Evolutionary conservation across 495 filamentous ascomycete species (phyloP).

Genomic region (Jackrogersella minutella): DNA sequence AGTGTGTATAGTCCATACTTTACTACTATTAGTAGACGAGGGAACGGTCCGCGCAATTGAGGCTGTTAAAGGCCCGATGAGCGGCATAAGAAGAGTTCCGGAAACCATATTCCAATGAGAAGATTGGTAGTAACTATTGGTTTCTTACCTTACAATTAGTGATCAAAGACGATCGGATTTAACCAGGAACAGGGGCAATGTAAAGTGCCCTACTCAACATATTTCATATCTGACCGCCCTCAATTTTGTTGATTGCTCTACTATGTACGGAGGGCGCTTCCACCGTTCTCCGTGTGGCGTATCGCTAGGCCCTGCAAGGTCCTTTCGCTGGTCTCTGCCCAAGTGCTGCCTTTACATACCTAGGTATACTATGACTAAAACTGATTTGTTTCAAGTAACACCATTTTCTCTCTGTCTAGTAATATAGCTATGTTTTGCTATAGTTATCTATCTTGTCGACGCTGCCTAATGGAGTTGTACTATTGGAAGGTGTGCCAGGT

Average conservation of each 20-base stretch:
- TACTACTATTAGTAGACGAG: too few relatives aligned
- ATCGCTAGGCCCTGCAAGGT: constrained; percentile 25
- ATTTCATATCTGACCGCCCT: constrained; percentile 12
- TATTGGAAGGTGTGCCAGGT: too few relatives aligned
- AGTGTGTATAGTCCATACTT: not conserved
- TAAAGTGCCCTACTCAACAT: not conserved
- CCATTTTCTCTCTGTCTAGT: not conserved
- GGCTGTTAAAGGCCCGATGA: not conserved
- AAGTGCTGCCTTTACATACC: not conserved
- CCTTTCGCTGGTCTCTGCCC: constrained; percentile 9
- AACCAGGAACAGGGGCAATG: constrained; percentile 13
- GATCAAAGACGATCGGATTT: constrained; percentile 11
- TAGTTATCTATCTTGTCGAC: not conserved
- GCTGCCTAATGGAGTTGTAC: too few relatives aligned
- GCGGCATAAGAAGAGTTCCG: not conserved
- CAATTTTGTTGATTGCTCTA: constrained; percentile 12
- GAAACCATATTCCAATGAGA: not conserved
- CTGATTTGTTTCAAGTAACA: not conserved
- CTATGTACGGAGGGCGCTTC: not conserved
- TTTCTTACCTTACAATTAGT: not conserved
- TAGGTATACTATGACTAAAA: too few relatives aligned
- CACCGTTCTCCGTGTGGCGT: constrained; percentile 28
- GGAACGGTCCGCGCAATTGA: constrained; percentile 10
- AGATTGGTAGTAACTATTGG: not conserved
- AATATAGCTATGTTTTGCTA: too few relatives aligned